phyloP scores from a whole-genome alignment of 176 grass and related monocot genomes.

The Dendrocalamus sinicus region DNA sequence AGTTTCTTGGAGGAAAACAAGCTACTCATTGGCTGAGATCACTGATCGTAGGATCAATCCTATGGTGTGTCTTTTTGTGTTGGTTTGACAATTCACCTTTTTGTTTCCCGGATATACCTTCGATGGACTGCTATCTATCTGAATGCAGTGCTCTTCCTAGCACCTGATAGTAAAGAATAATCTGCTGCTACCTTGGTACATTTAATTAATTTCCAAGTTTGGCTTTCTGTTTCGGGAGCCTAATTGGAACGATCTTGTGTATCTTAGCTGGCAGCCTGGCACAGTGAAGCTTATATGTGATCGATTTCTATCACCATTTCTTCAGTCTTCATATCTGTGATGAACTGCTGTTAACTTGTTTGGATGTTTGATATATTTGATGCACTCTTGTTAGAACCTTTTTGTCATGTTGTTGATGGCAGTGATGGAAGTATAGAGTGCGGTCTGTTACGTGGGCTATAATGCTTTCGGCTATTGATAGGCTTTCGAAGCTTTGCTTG shows the following conservation, averaged over 20 bases:
- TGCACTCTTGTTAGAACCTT: neutral
- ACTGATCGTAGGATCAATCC: neutral
- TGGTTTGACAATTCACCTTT: constrained; percentile 39
- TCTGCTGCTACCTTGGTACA: constrained; percentile 39
- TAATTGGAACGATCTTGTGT: constrained; percentile 31
- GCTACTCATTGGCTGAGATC: constrained; percentile 72
- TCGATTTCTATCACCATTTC: neutral
- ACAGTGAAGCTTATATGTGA: constrained; percentile 4
- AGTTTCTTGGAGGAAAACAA: constrained; percentile 87
- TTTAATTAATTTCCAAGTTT: constrained; percentile 43
- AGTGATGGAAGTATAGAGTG: neutral
- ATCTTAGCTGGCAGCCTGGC: constrained; percentile 23
- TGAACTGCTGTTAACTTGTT: neutral
- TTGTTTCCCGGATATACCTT: constrained; percentile 42
- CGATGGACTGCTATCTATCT: constrained; percentile 18
- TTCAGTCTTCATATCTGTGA: neutral
- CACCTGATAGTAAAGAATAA: constrained; percentile 57
- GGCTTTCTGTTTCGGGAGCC: constrained; percentile 6
- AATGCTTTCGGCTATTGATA: neutral
- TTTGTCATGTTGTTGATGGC: neutral
- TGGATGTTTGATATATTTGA: neutral
- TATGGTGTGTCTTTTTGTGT: constrained; percentile 30
- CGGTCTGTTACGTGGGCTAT: neutral
- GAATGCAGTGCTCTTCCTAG: constrained; percentile 45
- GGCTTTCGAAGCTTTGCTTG: neutral